phyloP scores from a whole-genome alignment of 371 early-diverging fungal species.

The Batrachochytrium dendrobatidis region DNA sequence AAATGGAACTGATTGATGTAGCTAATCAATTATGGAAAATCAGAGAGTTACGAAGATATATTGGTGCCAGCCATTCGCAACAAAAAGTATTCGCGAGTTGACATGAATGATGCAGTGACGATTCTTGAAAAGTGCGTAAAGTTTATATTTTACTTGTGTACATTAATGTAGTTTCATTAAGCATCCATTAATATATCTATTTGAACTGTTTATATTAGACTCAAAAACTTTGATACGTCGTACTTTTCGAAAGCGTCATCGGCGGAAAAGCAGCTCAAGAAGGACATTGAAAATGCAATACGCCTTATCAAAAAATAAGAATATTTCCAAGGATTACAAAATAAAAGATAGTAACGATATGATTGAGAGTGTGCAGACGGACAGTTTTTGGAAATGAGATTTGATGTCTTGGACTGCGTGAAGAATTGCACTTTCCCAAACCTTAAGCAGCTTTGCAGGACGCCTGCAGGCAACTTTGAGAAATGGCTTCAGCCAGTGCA shows the following conservation, averaged over 20 bases:
- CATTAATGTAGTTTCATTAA: background rate
- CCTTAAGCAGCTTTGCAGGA: no score
- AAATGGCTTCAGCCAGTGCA: no score
- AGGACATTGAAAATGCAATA: conserved; percentile 26
- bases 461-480: no score
- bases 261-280: conserved; percentile 29
- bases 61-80: conserved; percentile 52
- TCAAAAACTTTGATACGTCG: conserved; percentile 18
- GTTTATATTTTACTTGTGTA: background rate
- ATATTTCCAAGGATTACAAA: conserved; percentile 6
- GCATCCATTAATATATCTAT: no score
- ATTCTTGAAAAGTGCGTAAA: conserved; percentile 71
- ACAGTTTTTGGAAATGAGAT: no score
- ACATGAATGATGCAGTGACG: conserved; percentile 52
- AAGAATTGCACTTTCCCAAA: no score
- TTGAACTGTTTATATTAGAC: background rate
- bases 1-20: conserved; percentile 16
- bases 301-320: background rate
- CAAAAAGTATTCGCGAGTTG: conserved; percentile 55
- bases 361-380: no score
- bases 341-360: no score
- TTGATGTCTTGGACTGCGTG: no score
- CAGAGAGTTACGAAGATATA: conserved; percentile 69
- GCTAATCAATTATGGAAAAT: conserved; percentile 53
- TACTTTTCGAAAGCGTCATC: conserved; percentile 27